phyloP scores from a whole-genome alignment of 2,329 filamentous ascomycete species.

The Sphaerostilbella broomeana region DNA sequence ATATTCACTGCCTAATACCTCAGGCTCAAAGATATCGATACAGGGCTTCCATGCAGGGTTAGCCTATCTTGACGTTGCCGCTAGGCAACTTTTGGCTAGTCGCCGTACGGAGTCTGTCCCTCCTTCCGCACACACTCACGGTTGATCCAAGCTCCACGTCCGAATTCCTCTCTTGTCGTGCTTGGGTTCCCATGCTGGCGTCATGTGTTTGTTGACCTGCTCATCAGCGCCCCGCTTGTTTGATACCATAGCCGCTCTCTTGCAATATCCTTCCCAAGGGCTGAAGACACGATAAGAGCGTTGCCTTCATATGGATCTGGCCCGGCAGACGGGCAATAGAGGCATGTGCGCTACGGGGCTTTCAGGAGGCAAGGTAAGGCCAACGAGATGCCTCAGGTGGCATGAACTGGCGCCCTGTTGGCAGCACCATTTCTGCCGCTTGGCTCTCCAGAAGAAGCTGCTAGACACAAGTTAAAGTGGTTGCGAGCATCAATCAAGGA shows the following conservation, averaged over 20 bases:
- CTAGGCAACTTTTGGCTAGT: slow-evolving; percentile 2
- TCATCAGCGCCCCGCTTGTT: slow-evolving; percentile 6
- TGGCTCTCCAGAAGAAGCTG: slow-evolving; percentile 1
- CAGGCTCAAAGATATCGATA: background rate
- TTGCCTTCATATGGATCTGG: slow-evolving; percentile 1
- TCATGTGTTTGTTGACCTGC: slow-evolving; percentile 8
- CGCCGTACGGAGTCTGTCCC: background rate
- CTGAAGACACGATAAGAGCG: background rate
- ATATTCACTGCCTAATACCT: background rate
- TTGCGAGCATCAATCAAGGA: slow-evolving; percentile 3
- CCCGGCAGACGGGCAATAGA: background rate
- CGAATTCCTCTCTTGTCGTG: slow-evolving; percentile 6
- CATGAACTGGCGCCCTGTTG: slow-evolving; percentile 3
- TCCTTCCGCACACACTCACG: background rate
- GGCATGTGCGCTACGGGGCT: slow-evolving; percentile 1
- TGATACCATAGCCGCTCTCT: too few relatives aligned
- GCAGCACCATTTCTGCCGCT: slow-evolving; percentile 4
- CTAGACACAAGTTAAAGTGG: slow-evolving; percentile 3
- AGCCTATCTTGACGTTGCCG: background rate
- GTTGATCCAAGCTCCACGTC: slow-evolving; percentile 7
- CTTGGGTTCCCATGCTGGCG: slow-evolving; percentile 4
- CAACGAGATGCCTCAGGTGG: slow-evolving; percentile 1
- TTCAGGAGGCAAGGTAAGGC: background rate
- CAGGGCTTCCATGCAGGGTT: slow-evolving; percentile 6
- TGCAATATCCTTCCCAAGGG: background rate